phyloP scores from a whole-genome alignment of 2,329 filamentous ascomycete genomes.

The Orbilia blumenaviensis region DNA sequence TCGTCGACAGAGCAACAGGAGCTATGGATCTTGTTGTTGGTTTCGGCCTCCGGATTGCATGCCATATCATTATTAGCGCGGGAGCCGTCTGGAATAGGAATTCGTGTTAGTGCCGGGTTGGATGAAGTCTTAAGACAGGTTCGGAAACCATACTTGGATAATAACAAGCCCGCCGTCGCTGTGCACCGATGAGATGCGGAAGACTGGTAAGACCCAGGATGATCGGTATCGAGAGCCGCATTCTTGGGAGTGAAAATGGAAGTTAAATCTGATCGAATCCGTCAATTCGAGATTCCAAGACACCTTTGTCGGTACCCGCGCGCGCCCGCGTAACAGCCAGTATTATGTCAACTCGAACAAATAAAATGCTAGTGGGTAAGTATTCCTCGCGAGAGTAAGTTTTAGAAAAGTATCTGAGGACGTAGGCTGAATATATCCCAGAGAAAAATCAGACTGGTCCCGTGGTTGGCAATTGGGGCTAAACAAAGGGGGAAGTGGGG shows the following conservation, averaged over 20 bases:
- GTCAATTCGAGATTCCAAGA: constrained; percentile 4
- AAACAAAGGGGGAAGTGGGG: too few relatives aligned
- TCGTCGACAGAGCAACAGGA: constrained; percentile 27
- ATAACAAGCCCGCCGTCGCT: constrained; percentile 19
- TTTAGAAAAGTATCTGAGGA: too few relatives aligned
- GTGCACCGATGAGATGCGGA: neutral
- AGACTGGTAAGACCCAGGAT: neutral
- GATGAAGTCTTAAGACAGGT: too few relatives aligned
- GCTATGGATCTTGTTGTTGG: neutral
- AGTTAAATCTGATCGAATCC: neutral
- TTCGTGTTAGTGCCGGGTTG: neutral
- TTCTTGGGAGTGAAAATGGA: neutral
- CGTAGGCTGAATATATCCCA: too few relatives aligned
- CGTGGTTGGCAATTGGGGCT: too few relatives aligned
- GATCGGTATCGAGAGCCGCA: neutral
- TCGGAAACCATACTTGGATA: constrained; percentile 23
- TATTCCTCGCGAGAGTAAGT: too few relatives aligned
- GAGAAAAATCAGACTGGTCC: too few relatives aligned
- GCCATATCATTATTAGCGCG: neutral
- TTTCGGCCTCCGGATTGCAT: neutral
- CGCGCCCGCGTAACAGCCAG: too few relatives aligned
- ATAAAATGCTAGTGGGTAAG: too few relatives aligned
- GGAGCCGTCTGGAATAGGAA: constrained; percentile 14
- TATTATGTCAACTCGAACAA: too few relatives aligned
- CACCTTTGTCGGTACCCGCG: neutral